A percentile compares a stretch with the other conserved stretches of the same genome.
Evolutionary conservation across 2,329 filamentous ascomycete genomes (phyloP).

Genomic region (Colletotrichum limetticola): DNA sequence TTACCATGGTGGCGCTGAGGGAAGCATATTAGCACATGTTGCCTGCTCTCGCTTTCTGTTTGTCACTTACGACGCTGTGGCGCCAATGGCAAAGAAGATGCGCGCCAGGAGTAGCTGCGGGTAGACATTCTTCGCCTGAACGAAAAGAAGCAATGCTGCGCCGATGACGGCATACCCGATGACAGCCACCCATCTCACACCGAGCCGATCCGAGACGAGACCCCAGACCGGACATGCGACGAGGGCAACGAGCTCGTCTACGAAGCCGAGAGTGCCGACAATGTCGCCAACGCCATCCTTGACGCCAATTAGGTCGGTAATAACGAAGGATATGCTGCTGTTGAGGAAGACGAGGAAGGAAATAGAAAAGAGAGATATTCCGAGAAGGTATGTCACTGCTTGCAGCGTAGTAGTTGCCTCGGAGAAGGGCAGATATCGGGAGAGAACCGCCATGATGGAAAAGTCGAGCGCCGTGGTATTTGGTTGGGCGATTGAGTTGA

Average conservation of each 20-base stretch:
- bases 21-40: background rate
- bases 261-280: constrained; percentile 86
- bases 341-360: constrained; percentile 92
- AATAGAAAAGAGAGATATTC: constrained; percentile 87
- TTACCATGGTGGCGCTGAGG: constrained; percentile 88
- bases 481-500: constrained; percentile 18
- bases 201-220: constrained; percentile 79
- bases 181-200: constrained; percentile 78
- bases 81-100: constrained; percentile 89
- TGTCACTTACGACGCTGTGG: constrained; percentile 78
- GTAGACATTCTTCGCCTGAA: constrained; percentile 88
- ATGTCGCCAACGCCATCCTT: constrained; percentile 80
- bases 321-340: constrained; percentile 84
- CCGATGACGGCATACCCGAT: constrained; percentile 87
- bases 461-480: constrained; percentile 7
- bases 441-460: constrained; percentile 43
- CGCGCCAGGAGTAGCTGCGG: constrained; percentile 87
- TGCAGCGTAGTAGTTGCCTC: constrained; percentile 69
- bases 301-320: constrained; percentile 83
- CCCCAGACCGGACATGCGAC: constrained; percentile 86
- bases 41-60: background rate
- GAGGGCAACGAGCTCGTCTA: constrained; percentile 83
- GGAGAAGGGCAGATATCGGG: constrained; percentile 67
- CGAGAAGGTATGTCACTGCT: constrained; percentile 80
- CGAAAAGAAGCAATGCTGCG: constrained; percentile 79